Base-by-base conservation (phyloP, 441 rosid species). In the Cnidoscolus chayamansa region DNA sequence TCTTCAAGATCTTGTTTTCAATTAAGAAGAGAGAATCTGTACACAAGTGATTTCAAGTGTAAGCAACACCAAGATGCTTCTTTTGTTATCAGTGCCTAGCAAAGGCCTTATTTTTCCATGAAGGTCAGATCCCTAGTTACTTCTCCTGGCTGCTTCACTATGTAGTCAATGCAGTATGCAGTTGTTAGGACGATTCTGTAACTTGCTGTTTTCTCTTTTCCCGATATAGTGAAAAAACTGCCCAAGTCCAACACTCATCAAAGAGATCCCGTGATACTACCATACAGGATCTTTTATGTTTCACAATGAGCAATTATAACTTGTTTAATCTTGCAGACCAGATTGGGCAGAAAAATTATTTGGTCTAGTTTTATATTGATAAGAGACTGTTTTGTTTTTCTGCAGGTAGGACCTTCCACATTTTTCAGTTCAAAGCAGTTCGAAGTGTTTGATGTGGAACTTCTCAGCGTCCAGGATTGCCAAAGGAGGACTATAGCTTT, bases 371-470 rank as follows among this genome's bases (percentile, higher is more conserved):
- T 51, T 30, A 48, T 40, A 15, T 74, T 59, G n/a, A 47, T 73
- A 48, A 60, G 35, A 20, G 55, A 72, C 31, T 6, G 68, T 50
- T 48, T 62, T 77, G 37, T 59, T 40, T 19, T 31, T 11, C 47
- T 65, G 37, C 83, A 94, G 98, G 97, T 92, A 15, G 98, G 97
- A 40, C 97, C 97, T 72, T 90, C 99, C 0, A 94, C 99, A 17
- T 94, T 94, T 86, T 94, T 94, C 85, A 94, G 97, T 83, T 82
- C 99, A 2, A 94, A 92, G 80, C 97, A 92, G 67, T 92, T 89
- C 2, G 97, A 90, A 81, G 97, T 94, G 71, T 94, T 94, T 10
- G 97, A 94, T 7, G 92, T 94, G 67, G 98, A 94, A 74, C 80
- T 94, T 76, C 84, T 94, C 2, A 67, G 88, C 74, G 71, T 92